Evolutionary conservation across 495 filamentous ascomycete genomes (phyloP).

Genomic region (Niebla homalea): DNA sequence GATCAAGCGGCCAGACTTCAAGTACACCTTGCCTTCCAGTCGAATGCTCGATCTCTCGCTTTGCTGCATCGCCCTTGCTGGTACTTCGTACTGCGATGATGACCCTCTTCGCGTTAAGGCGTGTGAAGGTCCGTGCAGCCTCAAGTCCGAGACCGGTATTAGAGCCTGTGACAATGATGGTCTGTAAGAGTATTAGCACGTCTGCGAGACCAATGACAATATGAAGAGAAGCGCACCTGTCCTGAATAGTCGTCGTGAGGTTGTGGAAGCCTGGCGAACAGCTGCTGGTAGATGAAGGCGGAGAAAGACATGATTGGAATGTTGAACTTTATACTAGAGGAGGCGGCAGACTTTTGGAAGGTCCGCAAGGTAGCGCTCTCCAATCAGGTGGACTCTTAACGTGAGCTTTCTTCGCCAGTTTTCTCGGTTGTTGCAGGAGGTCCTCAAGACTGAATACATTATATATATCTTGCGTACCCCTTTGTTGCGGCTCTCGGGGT

Average conservation of each 20-base stretch:
- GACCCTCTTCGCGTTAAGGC: constrained; percentile 25
- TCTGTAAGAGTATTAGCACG: constrained; percentile 16
- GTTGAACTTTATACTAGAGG: too few species aligned
- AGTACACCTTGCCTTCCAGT: constrained; percentile 22
- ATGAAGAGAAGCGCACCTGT: background rate
- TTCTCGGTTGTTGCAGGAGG: too few species aligned
- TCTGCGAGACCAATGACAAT: background rate
- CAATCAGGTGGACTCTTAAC: too few species aligned
- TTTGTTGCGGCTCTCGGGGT: too few species aligned
- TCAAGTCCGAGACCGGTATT: constrained; percentile 38
- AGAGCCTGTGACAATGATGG: constrained; percentile 38
- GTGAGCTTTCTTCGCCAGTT: too few species aligned
- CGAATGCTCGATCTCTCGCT: constrained; percentile 18
- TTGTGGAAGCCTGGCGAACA: constrained; percentile 24
- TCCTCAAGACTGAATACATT: too few species aligned
- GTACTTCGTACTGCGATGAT: constrained; percentile 34
- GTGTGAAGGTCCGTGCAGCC: constrained; percentile 29
- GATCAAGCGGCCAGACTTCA: constrained; percentile 27
- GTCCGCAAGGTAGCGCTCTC: too few species aligned
- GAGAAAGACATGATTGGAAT: background rate
- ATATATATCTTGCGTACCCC: too few species aligned
- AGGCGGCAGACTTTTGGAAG: too few species aligned
- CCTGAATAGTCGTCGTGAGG: constrained; percentile 22
- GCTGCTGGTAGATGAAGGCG: constrained; percentile 33
- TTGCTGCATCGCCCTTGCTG: constrained; percentile 30